Conservation (phyloP, 176 grass and related monocot species). For the Carex parvula region DNA sequence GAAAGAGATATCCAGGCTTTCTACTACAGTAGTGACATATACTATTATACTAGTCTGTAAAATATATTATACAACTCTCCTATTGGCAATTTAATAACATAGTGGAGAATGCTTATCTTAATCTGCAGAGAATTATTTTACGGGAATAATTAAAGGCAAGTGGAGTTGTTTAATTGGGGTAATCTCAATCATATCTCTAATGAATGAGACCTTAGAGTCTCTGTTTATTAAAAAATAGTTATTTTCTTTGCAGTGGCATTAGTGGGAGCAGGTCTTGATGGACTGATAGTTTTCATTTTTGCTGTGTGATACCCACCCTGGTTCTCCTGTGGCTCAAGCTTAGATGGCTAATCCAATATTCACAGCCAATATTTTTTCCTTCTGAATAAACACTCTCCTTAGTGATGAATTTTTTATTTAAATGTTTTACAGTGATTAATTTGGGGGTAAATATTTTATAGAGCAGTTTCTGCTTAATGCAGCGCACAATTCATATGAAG, state of each 20-base stretch:
- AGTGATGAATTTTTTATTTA: background rate
- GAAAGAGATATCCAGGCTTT: slow-evolving; percentile 13
- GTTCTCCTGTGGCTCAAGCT: background rate
- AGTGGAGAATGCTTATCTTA: slow-evolving; percentile 9
- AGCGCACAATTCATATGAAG: too few species aligned
- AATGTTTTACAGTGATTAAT: background rate
- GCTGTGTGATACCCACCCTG: background rate
- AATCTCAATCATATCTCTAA: slow-evolving; percentile 29
- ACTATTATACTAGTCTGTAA: background rate
- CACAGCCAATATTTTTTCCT: background rate
- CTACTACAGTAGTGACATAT: background rate
- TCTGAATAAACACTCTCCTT: background rate
- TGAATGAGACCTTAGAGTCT: slow-evolving; percentile 16
- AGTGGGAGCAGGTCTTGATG: slow-evolving; percentile 32
- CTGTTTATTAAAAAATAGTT: background rate
- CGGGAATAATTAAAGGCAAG: background rate
- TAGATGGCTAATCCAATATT: background rate
- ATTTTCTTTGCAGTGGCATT: background rate
- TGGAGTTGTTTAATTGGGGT: slow-evolving; percentile 16
- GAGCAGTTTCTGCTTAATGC: too few species aligned
- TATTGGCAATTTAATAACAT: slow-evolving; percentile 27
- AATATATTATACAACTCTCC: slow-evolving; percentile 4
- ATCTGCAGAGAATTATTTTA: slow-evolving; percentile 17
- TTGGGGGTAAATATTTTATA: too few species aligned
- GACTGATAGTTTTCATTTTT: background rate